Evolutionary conservation across 169 alveolate genomes (phyloP).

Genomic region (Cryptosporidium felis): DNA sequence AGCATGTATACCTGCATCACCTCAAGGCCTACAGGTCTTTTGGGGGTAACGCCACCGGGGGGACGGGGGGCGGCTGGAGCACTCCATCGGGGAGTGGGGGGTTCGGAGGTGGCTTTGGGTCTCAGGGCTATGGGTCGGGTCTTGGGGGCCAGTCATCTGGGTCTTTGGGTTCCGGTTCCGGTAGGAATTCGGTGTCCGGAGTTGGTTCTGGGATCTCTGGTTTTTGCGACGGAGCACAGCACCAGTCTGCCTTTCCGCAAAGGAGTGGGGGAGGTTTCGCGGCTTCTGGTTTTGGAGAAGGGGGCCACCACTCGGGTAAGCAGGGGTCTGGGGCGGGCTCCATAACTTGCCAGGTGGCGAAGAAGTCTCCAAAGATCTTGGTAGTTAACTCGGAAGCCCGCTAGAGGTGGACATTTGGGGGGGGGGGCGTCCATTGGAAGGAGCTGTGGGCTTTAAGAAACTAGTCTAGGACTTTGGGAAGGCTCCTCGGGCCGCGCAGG

Average conservation of each 20-base stretch:
- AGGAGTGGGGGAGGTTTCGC: not conserved
- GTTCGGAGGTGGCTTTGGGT: not conserved
- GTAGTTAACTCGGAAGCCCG: not conserved
- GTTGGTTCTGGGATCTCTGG: not conserved
- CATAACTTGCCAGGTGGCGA: not conserved
- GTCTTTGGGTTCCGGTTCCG: not conserved
- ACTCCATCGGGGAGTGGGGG: too few relatives aligned
- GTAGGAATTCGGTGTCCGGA: too few relatives aligned
- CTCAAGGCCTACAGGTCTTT: conserved; percentile 72
- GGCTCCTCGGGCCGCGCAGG: too few relatives aligned
- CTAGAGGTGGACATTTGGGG: not conserved
- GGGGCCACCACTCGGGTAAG: not conserved
- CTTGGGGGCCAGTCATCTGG: too few relatives aligned
- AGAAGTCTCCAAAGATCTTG: conserved; percentile 2
- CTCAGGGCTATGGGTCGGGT: not conserved
- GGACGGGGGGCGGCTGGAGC: too few relatives aligned
- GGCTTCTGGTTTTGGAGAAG: not conserved
- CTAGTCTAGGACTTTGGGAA: too few relatives aligned
- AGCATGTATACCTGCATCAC: conserved; percentile 77
- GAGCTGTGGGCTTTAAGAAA: too few relatives aligned
- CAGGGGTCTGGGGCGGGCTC: not conserved
- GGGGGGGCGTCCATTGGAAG: too few relatives aligned
- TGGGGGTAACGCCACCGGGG: not conserved
- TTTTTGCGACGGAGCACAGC: not conserved
- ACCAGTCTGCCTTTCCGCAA: not conserved